Conservation (phyloP, 108 stramenopile species). For the Pseudonitzschia pungens region DNA sequence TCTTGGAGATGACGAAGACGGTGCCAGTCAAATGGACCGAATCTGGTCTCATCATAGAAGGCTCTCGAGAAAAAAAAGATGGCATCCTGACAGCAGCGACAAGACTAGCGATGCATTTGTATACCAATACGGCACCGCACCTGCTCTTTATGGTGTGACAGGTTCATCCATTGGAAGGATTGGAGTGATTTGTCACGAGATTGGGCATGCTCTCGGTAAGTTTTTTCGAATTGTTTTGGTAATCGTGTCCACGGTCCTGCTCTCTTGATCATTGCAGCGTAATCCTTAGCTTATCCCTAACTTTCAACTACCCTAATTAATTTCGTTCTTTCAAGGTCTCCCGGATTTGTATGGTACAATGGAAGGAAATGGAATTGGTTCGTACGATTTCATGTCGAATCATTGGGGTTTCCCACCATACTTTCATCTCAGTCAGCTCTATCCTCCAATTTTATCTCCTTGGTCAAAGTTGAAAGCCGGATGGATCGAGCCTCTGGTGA, state of each 20-base stretch:
- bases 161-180: constrained; percentile 37
- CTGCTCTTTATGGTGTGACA: constrained; percentile 23
- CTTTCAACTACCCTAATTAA: constrained; percentile 4
- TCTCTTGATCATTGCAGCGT: neutral
- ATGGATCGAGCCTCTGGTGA: constrained; percentile 49
- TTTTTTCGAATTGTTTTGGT: neutral
- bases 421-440: constrained; percentile 1
- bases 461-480: constrained; percentile 57
- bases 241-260: too few species aligned
- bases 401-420: constrained; percentile 16
- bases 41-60: constrained; percentile 44
- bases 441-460: constrained; percentile 39
- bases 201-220: constrained; percentile 29
- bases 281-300: neutral
- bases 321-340: constrained; percentile 17
- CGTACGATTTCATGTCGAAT: constrained; percentile 38
- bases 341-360: constrained; percentile 14
- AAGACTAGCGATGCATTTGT: constrained; percentile 17
- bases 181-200: constrained; percentile 42
- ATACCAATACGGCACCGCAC: constrained; percentile 23
- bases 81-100: neutral
- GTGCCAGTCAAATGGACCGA: constrained; percentile 10
- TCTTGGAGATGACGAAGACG: constrained; percentile 38
- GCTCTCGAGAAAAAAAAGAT: constrained; percentile 14
- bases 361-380: constrained; percentile 30